A percentile compares a stretch with the other conserved stretches of the same genome.
These are phyloP conservation scores for Cutaneotrichosporon mucoides DNA, from an alignment of 1,284 basidiomycete species.

Conservation along the genomic window DNA sequence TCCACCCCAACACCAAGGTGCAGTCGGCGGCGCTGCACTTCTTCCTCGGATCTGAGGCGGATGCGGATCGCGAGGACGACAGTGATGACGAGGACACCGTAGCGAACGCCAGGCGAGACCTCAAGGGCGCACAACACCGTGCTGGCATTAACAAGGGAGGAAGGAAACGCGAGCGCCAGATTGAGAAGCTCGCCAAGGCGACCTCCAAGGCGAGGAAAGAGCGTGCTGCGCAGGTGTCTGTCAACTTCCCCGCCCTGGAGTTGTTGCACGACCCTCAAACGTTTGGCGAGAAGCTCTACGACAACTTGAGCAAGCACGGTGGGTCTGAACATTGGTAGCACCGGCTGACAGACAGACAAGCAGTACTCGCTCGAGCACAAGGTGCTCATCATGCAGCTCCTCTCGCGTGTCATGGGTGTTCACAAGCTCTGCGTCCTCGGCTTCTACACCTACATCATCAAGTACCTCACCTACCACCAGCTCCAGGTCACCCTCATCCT, in stretches of 20 bases:
- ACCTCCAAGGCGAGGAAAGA: conserved; percentile 64
- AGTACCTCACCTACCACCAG: conserved; percentile 89
- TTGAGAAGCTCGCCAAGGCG: conserved; percentile 53
- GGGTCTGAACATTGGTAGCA: conserved; percentile 9
- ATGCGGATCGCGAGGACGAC: conserved; percentile 65
- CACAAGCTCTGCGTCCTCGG: conserved; percentile 91
- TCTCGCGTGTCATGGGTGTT: conserved; percentile 88
- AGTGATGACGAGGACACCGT: conserved; percentile 64
- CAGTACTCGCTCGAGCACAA: conserved; percentile 94
- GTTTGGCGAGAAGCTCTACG: conserved; percentile 92
- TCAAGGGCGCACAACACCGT: conserved; percentile 72
- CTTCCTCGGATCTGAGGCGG: conserved; percentile 81
- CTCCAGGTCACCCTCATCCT: conserved; percentile 91
- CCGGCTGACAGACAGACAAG: conserved; percentile 58
- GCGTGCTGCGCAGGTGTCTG: conserved; percentile 51
- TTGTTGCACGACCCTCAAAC: conserved; percentile 93
- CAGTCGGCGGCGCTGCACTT: conserved; percentile 96
- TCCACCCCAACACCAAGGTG: conserved; percentile 91
- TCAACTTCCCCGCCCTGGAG: conserved; percentile 91
- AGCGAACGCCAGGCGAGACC: conserved; percentile 56
- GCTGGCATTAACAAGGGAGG: conserved; percentile 87
- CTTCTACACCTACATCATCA: conserved; percentile 96
- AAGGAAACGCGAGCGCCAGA: conserved; percentile 67
- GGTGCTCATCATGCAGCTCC: conserved; percentile 93
- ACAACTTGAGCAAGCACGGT: conserved; percentile 68